Base-by-base conservation (phyloP, 2,329 filamentous ascomycete species). In the Fusarium sp. region DNA sequence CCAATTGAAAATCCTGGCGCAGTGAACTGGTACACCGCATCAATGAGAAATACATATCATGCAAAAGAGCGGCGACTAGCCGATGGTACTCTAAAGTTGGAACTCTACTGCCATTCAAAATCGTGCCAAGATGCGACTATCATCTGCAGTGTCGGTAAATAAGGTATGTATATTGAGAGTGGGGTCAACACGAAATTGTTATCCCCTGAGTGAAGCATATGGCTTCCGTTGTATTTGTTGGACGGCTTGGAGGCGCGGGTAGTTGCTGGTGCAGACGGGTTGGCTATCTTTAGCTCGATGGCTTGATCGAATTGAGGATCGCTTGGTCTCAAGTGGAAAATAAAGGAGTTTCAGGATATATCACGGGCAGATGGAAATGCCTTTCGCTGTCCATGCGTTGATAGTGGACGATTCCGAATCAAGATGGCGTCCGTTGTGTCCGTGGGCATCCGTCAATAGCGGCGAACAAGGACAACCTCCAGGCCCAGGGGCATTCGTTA, bases 121-220 rank as follows among this genome's bases (percentile, higher is more conserved):
- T 41, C 41, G 60, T 63, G 57, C 61, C 46, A 49, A 66, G 62
- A 63, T 71, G 65, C 59, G 36, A 60, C 65, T 67, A 67, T 71
- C 70, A 73, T 66, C 62, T 41, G 57, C 57, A 54, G 53, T 56
- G 38, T 55, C 57, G 58, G 57, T 63, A 63, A 72, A 71, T 67
- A 25, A 25, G 25, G 25, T 25, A 71, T 41, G 25, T 25, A 71
- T 41, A 70, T 67, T 46, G 27, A 31, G 53, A 33, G 45, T 59
- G 52, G 62, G 41, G 57, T 33, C 27, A 33, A 54, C 56, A 60
- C 57, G 66, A 71, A 39, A 33, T 58, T 68, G 44, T 31, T 13
- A 14, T 58, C 25, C 31, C 56, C 17, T 49, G 27, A 27, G 53
- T 27, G 31, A 29, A 63, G 53, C 36, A 63, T 41, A 42, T 54